Evolutionary conservation across 1,139 yeast genomes (phyloP).

Genomic region (Yamadazyma taylorii): DNA sequence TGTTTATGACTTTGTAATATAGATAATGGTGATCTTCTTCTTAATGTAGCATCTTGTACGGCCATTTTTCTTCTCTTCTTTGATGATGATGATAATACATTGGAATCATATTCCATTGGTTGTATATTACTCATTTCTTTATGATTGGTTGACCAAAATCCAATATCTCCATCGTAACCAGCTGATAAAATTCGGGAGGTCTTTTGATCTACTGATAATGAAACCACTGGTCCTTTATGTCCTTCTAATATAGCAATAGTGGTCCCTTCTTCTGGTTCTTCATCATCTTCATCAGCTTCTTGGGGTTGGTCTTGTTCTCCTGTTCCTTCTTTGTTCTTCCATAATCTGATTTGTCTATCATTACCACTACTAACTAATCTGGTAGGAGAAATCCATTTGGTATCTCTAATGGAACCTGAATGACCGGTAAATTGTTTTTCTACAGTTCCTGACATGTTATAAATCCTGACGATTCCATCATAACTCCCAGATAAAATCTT

Average conservation of each 20-base stretch:
- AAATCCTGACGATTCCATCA: slow-evolving; percentile 91
- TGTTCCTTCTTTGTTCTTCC: slow-evolving; percentile 59
- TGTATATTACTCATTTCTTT: slow-evolving; percentile 81
- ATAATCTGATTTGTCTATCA: slow-evolving; percentile 84
- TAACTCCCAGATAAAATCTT: slow-evolving; percentile 85
- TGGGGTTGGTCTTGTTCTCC: slow-evolving; percentile 17
- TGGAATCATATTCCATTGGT: slow-evolving; percentile 52
- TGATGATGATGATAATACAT: slow-evolving; percentile 71
- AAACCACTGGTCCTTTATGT: slow-evolving; percentile 82
- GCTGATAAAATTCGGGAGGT: slow-evolving; percentile 73
- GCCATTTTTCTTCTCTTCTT: slow-evolving; percentile 86
- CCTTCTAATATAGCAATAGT: slow-evolving; percentile 85
- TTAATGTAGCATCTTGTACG: slow-evolving; percentile 69
- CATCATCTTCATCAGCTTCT: slow-evolving; percentile 32
- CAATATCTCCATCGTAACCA: slow-evolving; percentile 77
- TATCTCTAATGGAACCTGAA: slow-evolving; percentile 79
- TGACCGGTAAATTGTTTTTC: slow-evolving; percentile 86
- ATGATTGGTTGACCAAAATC: slow-evolving; percentile 84
- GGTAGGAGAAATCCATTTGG: slow-evolving; percentile 72
- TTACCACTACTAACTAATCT: slow-evolving; percentile 84
- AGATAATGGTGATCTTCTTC: slow-evolving; percentile 79
- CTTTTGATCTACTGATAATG: slow-evolving; percentile 59
- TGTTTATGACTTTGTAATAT: slow-evolving; percentile 77
- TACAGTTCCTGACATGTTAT: slow-evolving; percentile 81
- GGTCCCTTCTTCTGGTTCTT: slow-evolving; percentile 64